Base-by-base conservation (phyloP, 441 rosid species). In the Bruguiera hainesii region DNA sequence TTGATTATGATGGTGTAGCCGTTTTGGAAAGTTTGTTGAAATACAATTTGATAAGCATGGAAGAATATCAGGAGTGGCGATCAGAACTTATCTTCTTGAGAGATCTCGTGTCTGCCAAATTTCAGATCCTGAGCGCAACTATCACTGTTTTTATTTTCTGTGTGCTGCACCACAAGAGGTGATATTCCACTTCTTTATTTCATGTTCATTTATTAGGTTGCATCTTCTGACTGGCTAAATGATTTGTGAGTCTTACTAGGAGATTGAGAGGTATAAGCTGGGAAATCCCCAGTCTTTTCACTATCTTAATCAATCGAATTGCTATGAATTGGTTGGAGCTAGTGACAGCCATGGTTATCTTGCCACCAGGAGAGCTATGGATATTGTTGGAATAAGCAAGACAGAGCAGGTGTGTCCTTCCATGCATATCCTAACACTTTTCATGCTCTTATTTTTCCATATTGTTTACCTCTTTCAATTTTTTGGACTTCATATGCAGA, bases 11-110 rank as follows among this genome's bases (percentile, higher is more conserved):
- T 82, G 71, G 60, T 21, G 65, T 89, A 94, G 98, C 68, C 96
- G 98, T 66, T 94, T 94, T 63, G 97, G 98, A 59, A 94, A 94
- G 83, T 94, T 94, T 80, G 96, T 91, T 61, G 91, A 94, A 79
- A 89, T 94, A 73, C 98, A 94, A 30, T 94, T 94, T 71, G 90
- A 91, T 77, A 78, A 76, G 2, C 68, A 18, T 42, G 97, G 98
- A 67, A 83, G 85, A 77, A 94, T 94, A 84, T 91, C 98, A n/a
- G 97, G 98, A 69, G 98, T 96, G 39, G 98, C 97, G 64, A 87
- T 93, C 68, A 84, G 95, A 81, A 90, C 98, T 28, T 93, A 93
- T 82, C 96, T 93, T 74, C 81, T 93, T 19, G 97, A 93, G 85
- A 88, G 88, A 83, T 91, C 96, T 76, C 93, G 97, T 37, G 98